A percentile compares a stretch with the other conserved stretches of the same genome.
phyloP scores from a whole-genome alignment of 495 filamentous ascomycete genomes.

The Sabuloglossum arenarium region DNA sequence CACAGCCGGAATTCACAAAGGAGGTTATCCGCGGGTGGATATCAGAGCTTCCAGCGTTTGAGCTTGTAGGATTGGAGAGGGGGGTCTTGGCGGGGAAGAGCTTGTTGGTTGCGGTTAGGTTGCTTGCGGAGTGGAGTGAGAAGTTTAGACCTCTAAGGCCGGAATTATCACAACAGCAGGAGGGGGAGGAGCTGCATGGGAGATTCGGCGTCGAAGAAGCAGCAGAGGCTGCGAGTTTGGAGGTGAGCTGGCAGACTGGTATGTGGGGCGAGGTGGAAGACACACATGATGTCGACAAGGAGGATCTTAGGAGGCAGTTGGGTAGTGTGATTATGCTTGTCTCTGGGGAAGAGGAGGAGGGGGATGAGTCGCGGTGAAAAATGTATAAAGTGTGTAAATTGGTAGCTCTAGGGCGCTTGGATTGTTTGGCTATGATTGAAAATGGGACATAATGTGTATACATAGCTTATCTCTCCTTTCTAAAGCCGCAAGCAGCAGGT shows the following conservation, averaged over 20 bases:
- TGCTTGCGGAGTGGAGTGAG: slow-evolving; percentile 79
- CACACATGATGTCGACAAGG: slow-evolving; percentile 90
- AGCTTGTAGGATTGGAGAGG: slow-evolving; percentile 72
- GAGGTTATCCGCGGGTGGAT: slow-evolving; percentile 67
- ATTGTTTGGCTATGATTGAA: no score
- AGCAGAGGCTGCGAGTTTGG: slow-evolving; percentile 52
- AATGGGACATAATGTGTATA: no score
- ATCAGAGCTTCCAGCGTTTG: slow-evolving; percentile 43
- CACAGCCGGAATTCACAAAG: slow-evolving; percentile 49
- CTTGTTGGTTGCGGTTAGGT: slow-evolving; percentile 48
- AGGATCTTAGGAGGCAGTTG: slow-evolving; percentile 73
- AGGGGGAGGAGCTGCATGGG: slow-evolving; percentile 15
- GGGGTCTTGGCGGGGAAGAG: slow-evolving; percentile 72
- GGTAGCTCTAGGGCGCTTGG: no score
- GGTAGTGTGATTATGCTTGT: slow-evolving; percentile 70
- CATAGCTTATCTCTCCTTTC: no score
- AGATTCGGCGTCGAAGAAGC: slow-evolving; percentile 49
- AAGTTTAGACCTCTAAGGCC: slow-evolving; percentile 26
- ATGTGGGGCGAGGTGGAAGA: slow-evolving; percentile 96
- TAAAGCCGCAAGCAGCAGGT: no score
- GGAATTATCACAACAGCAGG: neutral
- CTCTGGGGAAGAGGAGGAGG: slow-evolving; percentile 23
- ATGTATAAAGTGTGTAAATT: neutral
- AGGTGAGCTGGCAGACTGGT: slow-evolving; percentile 77
- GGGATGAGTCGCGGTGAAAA: no score